phyloP scores from a whole-genome alignment of 768 basidiomycete species.

The Podaxis pistillaris region DNA sequence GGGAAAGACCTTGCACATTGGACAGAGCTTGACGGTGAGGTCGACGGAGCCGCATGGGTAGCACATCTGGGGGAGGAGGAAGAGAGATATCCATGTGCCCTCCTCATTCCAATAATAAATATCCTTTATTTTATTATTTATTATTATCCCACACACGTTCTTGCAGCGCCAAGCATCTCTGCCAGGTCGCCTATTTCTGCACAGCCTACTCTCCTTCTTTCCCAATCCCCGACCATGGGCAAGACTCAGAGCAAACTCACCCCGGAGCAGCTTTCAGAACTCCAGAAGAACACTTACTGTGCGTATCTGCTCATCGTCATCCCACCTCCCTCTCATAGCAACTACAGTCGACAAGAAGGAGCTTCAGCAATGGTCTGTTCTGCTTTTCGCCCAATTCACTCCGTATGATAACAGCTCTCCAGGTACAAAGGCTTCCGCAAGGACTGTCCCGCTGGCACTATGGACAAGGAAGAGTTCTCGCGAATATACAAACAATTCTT shows the following conservation, averaged over 20 bases:
- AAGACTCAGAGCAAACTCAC: slow-evolving; percentile 96
- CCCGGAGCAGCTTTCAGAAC: slow-evolving; percentile 88
- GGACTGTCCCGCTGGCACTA: slow-evolving; percentile 95
- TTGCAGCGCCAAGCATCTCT: not conserved
- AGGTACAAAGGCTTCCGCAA: slow-evolving; percentile 99
- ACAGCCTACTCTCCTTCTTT: slow-evolving; percentile 21
- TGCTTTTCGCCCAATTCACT: slow-evolving; percentile 6
- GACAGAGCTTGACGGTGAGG: slow-evolving; percentile 66
- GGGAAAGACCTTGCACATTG: slow-evolving; percentile 85
- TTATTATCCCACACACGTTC: slow-evolving; percentile 9
- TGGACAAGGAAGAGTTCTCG: slow-evolving; percentile 94
- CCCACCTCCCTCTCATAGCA: slow-evolving; percentile 15
- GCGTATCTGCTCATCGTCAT: slow-evolving; percentile 25
- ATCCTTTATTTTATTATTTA: slow-evolving; percentile 16
- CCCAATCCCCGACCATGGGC: slow-evolving; percentile 64
- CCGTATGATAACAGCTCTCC: slow-evolving; percentile 19
- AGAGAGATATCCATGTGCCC: slow-evolving; percentile 18
- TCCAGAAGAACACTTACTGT: slow-evolving; percentile 99
- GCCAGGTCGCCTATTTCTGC: slow-evolving; percentile 17
- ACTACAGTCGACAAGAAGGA: slow-evolving; percentile 89
- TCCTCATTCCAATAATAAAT: slow-evolving; percentile 15
- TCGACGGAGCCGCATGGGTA: slow-evolving; percentile 67
- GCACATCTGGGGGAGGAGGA: slow-evolving; percentile 55
- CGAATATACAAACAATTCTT: slow-evolving; percentile 99
- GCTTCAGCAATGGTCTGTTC: slow-evolving; percentile 83